Conservation (phyloP, 768 basidiomycete species). For the Pulveroboletus sp. region DNA sequence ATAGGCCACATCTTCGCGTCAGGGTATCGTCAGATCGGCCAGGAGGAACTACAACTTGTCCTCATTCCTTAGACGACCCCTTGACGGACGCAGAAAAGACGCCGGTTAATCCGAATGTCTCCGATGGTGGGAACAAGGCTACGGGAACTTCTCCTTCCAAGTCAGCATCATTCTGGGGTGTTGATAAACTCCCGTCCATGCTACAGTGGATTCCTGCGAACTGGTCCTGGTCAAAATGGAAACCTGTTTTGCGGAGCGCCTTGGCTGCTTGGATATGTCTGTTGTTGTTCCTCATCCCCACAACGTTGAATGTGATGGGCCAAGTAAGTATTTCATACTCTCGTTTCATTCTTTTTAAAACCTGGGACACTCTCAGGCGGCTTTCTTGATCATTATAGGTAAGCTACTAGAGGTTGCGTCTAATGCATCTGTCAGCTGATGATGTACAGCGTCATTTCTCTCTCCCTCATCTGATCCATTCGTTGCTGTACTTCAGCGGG, state of each 20-base stretch:
- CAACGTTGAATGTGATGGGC: constrained; percentile 49
- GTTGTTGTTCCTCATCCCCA: constrained; percentile 57
- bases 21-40: background rate
- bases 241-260: constrained; percentile 62
- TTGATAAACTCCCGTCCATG: constrained; percentile 24
- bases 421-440: background rate
- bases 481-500: constrained; percentile 64
- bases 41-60: background rate
- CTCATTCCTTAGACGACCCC: background rate
- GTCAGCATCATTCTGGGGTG: background rate
- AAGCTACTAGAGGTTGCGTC: background rate
- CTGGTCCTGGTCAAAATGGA: constrained; percentile 55
- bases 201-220: constrained; percentile 59
- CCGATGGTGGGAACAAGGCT: background rate
- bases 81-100: constrained; percentile 1
- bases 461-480: constrained; percentile 71
- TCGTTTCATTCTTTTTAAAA: background rate
- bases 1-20: constrained; percentile 8
- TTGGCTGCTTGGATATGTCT: constrained; percentile 59
- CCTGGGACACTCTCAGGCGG: constrained; percentile 40
- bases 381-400: constrained; percentile 66
- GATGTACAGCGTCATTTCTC: constrained; percentile 50
- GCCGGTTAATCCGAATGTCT: background rate
- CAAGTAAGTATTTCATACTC: constrained; percentile 37
- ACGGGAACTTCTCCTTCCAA: background rate